A percentile compares a stretch with the other conserved stretches of the same genome.
Evolutionary conservation across 352 stramenopile genomes (phyloP).

Genomic region (Peronospora belbahrii): DNA sequence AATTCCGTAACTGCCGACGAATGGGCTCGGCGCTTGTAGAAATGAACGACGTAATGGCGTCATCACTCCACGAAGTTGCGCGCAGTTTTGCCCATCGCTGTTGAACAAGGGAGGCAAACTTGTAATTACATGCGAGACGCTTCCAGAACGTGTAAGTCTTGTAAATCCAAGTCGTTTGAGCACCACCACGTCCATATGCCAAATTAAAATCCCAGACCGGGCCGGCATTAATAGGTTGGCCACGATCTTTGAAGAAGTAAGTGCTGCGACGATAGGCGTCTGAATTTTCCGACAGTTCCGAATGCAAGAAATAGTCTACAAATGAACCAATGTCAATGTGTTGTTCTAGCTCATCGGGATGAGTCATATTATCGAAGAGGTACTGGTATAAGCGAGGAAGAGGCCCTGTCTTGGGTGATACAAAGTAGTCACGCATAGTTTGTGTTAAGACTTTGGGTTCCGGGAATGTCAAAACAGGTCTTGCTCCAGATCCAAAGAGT

Average conservation of each 20-base stretch:
- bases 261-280: slow-evolving; percentile 54
- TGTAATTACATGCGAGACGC: slow-evolving; percentile 60
- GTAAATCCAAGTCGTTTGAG: slow-evolving; percentile 47
- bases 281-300: slow-evolving; percentile 52
- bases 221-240: slow-evolving; percentile 53
- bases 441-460: slow-evolving; percentile 36
- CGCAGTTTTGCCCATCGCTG: slow-evolving; percentile 49
- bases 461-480: slow-evolving; percentile 44
- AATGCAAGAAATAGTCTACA: slow-evolving; percentile 65
- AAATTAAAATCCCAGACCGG: slow-evolving; percentile 70
- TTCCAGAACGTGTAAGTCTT: slow-evolving; percentile 50
- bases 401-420: slow-evolving; percentile 37
- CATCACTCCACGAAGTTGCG: slow-evolving; percentile 41
- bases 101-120: slow-evolving; percentile 48
- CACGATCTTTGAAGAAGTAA: slow-evolving; percentile 69
- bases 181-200: slow-evolving; percentile 38
- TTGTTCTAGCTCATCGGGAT: slow-evolving; percentile 36
- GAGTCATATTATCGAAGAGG: slow-evolving; percentile 57
- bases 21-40: slow-evolving; percentile 31
- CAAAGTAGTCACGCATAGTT: slow-evolving; percentile 58
- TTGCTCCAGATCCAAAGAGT: slow-evolving; percentile 45
- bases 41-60: slow-evolving; percentile 40
- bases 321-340: slow-evolving; percentile 62
- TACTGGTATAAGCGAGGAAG: slow-evolving; percentile 50
- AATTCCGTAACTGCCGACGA: slow-evolving; percentile 39